A percentile compares a stretch with the other conserved stretches of the same genome.
Conservation (phyloP, 2,329 filamentous ascomycete genomes). For the Fusarium annulatum region DNA sequence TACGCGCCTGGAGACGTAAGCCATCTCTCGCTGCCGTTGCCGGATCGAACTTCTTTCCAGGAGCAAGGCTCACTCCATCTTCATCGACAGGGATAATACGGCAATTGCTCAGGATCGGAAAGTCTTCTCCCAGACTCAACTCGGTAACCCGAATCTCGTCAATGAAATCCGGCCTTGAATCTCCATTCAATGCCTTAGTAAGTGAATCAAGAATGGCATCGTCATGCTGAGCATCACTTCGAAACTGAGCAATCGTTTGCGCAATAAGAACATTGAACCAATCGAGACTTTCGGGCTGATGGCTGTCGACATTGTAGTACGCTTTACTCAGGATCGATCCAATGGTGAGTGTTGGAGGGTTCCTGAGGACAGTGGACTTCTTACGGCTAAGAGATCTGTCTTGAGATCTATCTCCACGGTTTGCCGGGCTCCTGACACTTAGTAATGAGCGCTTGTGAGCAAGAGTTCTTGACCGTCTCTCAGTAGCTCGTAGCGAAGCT, state of each 20-base stretch:
- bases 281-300: slow-evolving; percentile 95
- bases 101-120: slow-evolving; percentile 98
- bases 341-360: slow-evolving; percentile 83
- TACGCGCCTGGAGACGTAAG: slow-evolving; percentile 86
- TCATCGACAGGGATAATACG: slow-evolving; percentile 92
- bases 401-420: slow-evolving; percentile 54
- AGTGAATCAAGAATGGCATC: slow-evolving; percentile 89
- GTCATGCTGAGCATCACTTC: slow-evolving; percentile 90
- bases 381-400: slow-evolving; percentile 67
- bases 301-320: slow-evolving; percentile 95
- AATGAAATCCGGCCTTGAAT: slow-evolving; percentile 86
- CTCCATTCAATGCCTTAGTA: slow-evolving; percentile 87
- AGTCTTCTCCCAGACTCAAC: slow-evolving; percentile 93
- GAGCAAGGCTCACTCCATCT: slow-evolving; percentile 71
- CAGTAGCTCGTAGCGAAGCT: slow-evolving; percentile 78
- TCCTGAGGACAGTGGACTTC: slow-evolving; percentile 78
- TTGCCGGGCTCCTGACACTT: slow-evolving; percentile 63
- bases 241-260: slow-evolving; percentile 95
- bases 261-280: slow-evolving; percentile 99
- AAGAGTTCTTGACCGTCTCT: slow-evolving; percentile 77
- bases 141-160: slow-evolving; percentile 95
- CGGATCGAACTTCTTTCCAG: slow-evolving; percentile 62
- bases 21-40: slow-evolving; percentile 69
- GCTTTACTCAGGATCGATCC: slow-evolving; percentile 95
- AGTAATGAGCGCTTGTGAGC: slow-evolving; percentile 81